Evolutionary conservation across 139 green algal species (phyloP).

Genomic region (Volvox reticuliferus): DNA sequence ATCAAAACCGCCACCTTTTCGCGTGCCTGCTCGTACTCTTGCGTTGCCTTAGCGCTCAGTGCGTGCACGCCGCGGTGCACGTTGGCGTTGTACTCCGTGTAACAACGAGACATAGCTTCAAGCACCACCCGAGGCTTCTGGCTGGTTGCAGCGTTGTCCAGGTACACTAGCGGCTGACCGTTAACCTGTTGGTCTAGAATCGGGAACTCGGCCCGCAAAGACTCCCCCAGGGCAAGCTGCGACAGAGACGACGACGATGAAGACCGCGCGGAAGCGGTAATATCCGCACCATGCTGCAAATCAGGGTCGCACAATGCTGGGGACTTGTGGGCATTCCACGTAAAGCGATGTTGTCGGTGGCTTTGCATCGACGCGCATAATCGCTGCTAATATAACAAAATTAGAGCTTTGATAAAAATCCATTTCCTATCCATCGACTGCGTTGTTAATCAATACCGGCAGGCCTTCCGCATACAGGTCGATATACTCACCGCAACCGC

Average conservation of each 20-base stretch:
- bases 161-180: constrained; percentile 92
- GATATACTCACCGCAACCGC: background rate
- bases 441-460: background rate
- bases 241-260: background rate
- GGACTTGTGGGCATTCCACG: background rate
- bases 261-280: background rate
- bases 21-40: constrained; percentile 92
- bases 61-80: constrained; percentile 96
- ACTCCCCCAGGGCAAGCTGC: constrained; percentile 38
- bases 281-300: background rate
- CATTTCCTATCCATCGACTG: background rate
- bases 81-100: constrained; percentile 94
- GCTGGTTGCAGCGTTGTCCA: constrained; percentile 97
- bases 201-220: constrained; percentile 82
- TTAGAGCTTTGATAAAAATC: background rate
- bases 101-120: constrained; percentile 85
- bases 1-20: constrained; percentile 94
- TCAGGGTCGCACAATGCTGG: no score
- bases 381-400: background rate
- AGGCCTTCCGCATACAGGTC: background rate
- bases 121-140: constrained; percentile 92
- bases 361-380: background rate
- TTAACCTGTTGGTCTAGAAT: constrained; percentile 91
- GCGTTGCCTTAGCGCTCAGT: constrained; percentile 86
- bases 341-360: background rate